Base-by-base conservation (phyloP, 164 flowering plant species). In the Chloranthus sessilifolius region DNA sequence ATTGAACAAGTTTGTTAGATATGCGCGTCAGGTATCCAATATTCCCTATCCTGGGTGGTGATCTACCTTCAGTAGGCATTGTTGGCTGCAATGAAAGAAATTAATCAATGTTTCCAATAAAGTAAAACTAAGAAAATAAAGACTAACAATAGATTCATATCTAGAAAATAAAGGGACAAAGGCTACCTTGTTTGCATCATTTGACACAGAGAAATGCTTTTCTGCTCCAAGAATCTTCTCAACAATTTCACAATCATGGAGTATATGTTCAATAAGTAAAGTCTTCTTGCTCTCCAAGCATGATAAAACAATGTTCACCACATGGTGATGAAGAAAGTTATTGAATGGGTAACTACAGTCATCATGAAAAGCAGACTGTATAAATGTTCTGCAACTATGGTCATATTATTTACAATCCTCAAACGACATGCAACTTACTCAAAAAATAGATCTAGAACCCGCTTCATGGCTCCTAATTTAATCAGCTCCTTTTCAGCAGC, bases 31-130 rank as follows among this genome's bases (percentile, higher is more conserved):
- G 46, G 43, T 88, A 88, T 39, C 96, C 96, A 58, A 88, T 76
- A 69, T 73, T 85, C 30, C 96, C 96, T 47, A 88, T 74, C 62
- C 77, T 80, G 23, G 90, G 85, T 11, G 80, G 73, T 17, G 70
- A 14, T 63, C 71, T 82, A 56, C 86, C 94, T 41, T 71, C 88
- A 27, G 72, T 72, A 45, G 79, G 68, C 1, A 76, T 22, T 27
- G 96, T 81, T 61, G 88, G 86, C 96, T 88, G 83, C 67, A 73
- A 49, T n/a, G n/a, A n/a, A n/a, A n/a, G n/a, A n/a, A n/a, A n/a
- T n/a, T n/a, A n/a, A n/a, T n/a, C n/a, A n/a, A n/a, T n/a, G n/a
- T n/a, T n/a, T n/a, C n/a, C n/a, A n/a, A n/a, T n/a, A n/a, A n/a
- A n/a, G n/a, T n/a, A n/a, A n/a, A n/a, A n/a, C n/a, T n/a, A n/a